Evolutionary conservation across 257 asterid species (phyloP), one percentile per base, ranked within the genome.

Genomic region (Plectranthus barbatus): DNA sequence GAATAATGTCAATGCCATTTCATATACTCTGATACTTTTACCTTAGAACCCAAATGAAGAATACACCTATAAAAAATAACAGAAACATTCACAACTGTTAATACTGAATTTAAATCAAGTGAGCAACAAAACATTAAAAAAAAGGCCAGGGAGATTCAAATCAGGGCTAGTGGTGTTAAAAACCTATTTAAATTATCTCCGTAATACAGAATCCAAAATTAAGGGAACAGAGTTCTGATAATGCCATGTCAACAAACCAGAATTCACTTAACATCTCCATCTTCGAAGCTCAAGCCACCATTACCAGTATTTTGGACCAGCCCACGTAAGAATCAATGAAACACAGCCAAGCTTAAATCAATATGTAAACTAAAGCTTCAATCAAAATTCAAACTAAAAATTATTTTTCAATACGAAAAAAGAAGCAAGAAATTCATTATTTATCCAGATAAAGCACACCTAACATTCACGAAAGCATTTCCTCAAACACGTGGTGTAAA

Each of bases 1-100:
- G 66, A 87, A 79, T 76, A 93, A 66, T 31, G 94, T 85, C 71
- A 87, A 68, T 40, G 96, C 89, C 99, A 90, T 93, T 59, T 71
- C 65, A 51, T 55, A 60, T 24, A 36, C 36, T 42, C 61, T 21
- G 19, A 24, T 50, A 48, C 57, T 69, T 47, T 5, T 8, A 21
- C 46, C 44, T 48, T 57, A 58, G 31, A 26, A 1, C 31, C 31
- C 31, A 26, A 26, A 26, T 26, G 31, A 26, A 26, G 31, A 26
- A 26, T 21, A 11, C 15, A 53, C 65, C 84, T 75, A 55, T 64
- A 51, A 52, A 12, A 46, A 9, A 49, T 9, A 45, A 51, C 9
- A 18, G 21, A 3, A 19, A 37, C 29, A 19, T 37, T 20, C 26
- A 52, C 31, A 68, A 21, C 52, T 31, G 24, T 19, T 39, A 42